Conservation (phyloP, 257 asterid genomes). For the Fraxinus quadrangulata region DNA sequence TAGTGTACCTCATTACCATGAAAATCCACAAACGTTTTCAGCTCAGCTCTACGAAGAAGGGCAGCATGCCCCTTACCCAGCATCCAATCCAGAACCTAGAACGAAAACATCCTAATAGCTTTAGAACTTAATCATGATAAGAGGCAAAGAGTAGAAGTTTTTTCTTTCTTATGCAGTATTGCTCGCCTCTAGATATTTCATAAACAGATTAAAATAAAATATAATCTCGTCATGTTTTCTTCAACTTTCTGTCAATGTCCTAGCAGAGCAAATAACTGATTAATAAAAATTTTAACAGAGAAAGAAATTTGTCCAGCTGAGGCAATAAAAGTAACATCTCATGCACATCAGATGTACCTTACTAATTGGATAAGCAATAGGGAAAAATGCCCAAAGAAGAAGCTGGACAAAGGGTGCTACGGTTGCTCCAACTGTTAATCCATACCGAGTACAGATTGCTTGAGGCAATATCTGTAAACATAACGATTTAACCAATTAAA, state of each 20-base stretch:
- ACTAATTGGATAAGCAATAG: constrained; percentile 91
- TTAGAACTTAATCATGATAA: neutral
- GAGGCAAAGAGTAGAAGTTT: neutral
- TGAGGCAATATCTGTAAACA: constrained; percentile 84
- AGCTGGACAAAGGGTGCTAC: constrained; percentile 85
- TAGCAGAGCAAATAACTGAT: constrained; percentile 3
- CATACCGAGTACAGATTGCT: constrained; percentile 96
- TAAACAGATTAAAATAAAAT: constrained; percentile 1
- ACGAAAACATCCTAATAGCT: constrained; percentile 6
- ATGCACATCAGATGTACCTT: constrained; percentile 52
- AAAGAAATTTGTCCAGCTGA: neutral
- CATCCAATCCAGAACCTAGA: constrained; percentile 94
- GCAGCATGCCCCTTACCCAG: constrained; percentile 98
- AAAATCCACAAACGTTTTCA: constrained; percentile 96
- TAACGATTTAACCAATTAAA: constrained; percentile 15
- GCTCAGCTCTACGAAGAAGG: constrained; percentile 90
- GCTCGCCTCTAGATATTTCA: neutral
- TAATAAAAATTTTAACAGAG: neutral
- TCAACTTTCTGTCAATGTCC: constrained; percentile 4
- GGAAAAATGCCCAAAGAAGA: constrained; percentile 90
- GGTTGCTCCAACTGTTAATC: constrained; percentile 88
- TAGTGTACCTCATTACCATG: constrained; percentile 89
- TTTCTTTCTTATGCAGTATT: constrained; percentile 11
- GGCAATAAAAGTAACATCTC: neutral
- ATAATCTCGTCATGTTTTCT: neutral